Evolutionary conservation across 495 filamentous ascomycete species (phyloP).

Genomic region (Pyronema omphalodes): DNA sequence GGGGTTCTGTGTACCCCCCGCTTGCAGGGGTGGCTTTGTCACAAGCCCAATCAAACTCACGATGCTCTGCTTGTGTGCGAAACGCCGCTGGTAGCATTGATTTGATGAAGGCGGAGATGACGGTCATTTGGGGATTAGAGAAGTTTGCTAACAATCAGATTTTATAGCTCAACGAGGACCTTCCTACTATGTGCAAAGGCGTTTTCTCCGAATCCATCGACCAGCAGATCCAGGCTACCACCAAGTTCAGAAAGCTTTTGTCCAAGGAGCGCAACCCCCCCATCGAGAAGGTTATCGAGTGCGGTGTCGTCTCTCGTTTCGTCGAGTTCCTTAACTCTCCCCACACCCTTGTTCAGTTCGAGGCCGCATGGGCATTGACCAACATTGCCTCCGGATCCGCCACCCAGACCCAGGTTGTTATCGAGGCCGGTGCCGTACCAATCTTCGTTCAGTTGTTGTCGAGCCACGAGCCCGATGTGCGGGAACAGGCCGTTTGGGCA

Average conservation of each 20-base stretch:
- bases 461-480: conserved; percentile 93
- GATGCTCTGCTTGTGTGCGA: not conserved
- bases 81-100: not conserved
- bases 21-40: not conserved
- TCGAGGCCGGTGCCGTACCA: conserved; percentile 92
- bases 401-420: conserved; percentile 94
- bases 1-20: not conserved
- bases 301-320: conserved; percentile 90
- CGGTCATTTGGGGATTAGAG: not conserved
- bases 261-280: conserved; percentile 98
- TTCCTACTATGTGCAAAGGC: conserved; percentile 92
- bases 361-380: conserved; percentile 97
- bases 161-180: conserved; percentile 79
- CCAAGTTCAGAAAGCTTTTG: conserved; percentile 92
- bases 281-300: conserved; percentile 98
- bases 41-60: not conserved
- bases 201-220: conserved; percentile 99
- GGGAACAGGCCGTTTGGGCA: conserved; percentile 98
- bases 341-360: conserved; percentile 96
- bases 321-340: conserved; percentile 97
- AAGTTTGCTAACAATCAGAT: conserved; percentile 26
- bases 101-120: too few species aligned
- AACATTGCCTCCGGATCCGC: conserved; percentile 98
- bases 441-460: conserved; percentile 93
- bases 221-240: conserved; percentile 93